Conservation (phyloP, 2,329 filamentous ascomycete genomes). For the Sporothrix euskadiensis region DNA sequence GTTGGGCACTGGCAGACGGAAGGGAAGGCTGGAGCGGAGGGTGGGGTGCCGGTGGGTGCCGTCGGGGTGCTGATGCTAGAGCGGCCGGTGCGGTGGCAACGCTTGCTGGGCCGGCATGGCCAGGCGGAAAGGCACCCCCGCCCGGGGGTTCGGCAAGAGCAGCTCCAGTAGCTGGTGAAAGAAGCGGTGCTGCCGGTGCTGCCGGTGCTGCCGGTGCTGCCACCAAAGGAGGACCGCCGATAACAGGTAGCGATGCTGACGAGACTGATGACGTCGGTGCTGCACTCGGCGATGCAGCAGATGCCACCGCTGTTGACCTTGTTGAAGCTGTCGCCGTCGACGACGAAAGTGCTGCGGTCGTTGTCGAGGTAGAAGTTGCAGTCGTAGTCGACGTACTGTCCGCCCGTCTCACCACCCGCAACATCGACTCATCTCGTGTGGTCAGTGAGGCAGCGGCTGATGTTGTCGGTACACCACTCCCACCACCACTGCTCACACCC, state of each 20-base stretch:
- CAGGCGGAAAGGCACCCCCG: not conserved
- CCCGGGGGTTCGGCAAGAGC: not conserved
- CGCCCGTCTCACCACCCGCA: slow-evolving; percentile 11
- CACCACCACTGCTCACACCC: not conserved
- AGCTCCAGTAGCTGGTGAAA: not conserved
- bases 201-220: not conserved
- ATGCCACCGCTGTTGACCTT: not conserved
- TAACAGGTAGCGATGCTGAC: slow-evolving; percentile 21
- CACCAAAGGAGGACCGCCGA: not conserved
- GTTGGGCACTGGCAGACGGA: slow-evolving; percentile 47
- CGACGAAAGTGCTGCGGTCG: not conserved
- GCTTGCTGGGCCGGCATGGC: not conserved
- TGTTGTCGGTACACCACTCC: not conserved
- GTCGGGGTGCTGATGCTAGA: not conserved
- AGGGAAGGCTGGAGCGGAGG: slow-evolving; percentile 40
- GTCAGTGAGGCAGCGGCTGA: slow-evolving; percentile 10
- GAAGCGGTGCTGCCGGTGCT: not conserved
- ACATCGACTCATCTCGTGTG: slow-evolving; percentile 5
- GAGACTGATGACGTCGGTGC: slow-evolving; percentile 26
- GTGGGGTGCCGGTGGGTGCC: not conserved
- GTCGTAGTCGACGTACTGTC: slow-evolving; percentile 4
- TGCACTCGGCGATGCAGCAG: not conserved
- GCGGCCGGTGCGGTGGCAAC: slow-evolving; percentile 14
- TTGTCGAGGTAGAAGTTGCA: not conserved
- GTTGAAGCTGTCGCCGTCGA: slow-evolving; percentile 12